Base-by-base conservation (phyloP, 2,329 filamentous ascomycete genomes). In the Cladosporium halotolerans region DNA sequence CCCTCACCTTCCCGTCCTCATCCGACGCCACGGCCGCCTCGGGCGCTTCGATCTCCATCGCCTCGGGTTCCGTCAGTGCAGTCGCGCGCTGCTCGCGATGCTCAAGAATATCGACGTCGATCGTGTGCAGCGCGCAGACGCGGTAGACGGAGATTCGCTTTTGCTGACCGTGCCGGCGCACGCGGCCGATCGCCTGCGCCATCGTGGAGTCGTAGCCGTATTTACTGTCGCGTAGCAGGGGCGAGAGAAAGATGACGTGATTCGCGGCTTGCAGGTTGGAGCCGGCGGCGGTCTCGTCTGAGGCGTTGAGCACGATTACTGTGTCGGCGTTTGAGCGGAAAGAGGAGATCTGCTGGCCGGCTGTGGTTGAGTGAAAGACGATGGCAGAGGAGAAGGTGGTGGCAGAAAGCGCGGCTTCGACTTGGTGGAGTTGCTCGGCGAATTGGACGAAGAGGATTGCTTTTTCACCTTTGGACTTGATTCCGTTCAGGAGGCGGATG, bases 71-170 rank as follows among this genome's bases (percentile, higher is more conserved):
- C 0, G 46, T 31, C 6, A 70, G 16, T 2, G 65, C 61, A n/a
- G 57, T 53, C 1, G 9, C 47, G 1, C 70, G 64, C 32, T 46
- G 33, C 53, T 76, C 71, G 2, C 71, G 66, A 40, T 73, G 72
- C 57, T 76, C 71, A 1, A 77, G 56, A 13, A 76, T 71, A 54
- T 76, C 73, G 1, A 76, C 70, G 36, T 77, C 74, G 38, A 77
- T 73, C 1, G 74, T 76, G 66, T 95, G 86, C 65, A 96, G 86
- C 9, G 89, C 93, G 8, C 95, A 84, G 16, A 97, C 84, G 2
- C 92, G 76, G 62, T 84, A 84, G 13, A 84, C 75, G 50, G 80
- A 72, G 2, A 86, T 82, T 1, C 65, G 63, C 59, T 77, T 79
- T 36, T 68, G 66, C 61, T 87, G 83, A 0, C 81, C 79, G 53